Conservation (phyloP, 768 basidiomycete genomes). For the Basidioascus undulatus region DNA sequence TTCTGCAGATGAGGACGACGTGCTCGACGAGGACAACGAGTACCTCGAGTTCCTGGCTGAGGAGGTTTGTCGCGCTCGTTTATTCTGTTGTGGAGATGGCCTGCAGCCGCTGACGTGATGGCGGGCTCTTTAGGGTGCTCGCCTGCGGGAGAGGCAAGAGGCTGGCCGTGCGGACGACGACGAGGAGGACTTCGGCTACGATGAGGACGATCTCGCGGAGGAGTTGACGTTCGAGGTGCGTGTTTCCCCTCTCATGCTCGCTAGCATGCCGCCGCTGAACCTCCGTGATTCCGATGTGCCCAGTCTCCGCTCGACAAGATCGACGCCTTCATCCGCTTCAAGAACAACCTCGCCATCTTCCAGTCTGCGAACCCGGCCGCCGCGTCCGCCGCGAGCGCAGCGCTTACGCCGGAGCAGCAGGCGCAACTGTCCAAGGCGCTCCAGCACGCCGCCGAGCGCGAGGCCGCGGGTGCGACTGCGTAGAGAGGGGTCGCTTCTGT, state of each 20-base stretch:
- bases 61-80: slow-evolving; percentile 22
- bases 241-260: too few relatives aligned
- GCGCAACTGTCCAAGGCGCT: too few relatives aligned
- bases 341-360: too few relatives aligned
- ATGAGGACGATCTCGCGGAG: slow-evolving; percentile 18
- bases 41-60: slow-evolving; percentile 73
- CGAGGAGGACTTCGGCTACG: slow-evolving; percentile 21
- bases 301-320: slow-evolving; percentile 60
- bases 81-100: slow-evolving; percentile 3
- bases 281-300: slow-evolving; percentile 17
- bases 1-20: slow-evolving; percentile 33
- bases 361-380: too few relatives aligned
- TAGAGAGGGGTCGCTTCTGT: too few relatives aligned
- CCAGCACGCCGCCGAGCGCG: too few relatives aligned
- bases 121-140: slow-evolving; percentile 30
- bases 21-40: slow-evolving; percentile 72
- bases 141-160: slow-evolving; percentile 33
- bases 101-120: neutral
- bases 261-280: slow-evolving; percentile 27
- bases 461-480: too few relatives aligned
- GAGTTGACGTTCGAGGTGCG: too few relatives aligned
- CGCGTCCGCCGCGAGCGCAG: too few relatives aligned
- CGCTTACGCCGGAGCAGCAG: too few relatives aligned
- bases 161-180: neutral
- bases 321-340: slow-evolving; percentile 52